phyloP scores from a whole-genome alignment of 2,329 filamentous ascomycete species.

The Botrytis deweyae region DNA sequence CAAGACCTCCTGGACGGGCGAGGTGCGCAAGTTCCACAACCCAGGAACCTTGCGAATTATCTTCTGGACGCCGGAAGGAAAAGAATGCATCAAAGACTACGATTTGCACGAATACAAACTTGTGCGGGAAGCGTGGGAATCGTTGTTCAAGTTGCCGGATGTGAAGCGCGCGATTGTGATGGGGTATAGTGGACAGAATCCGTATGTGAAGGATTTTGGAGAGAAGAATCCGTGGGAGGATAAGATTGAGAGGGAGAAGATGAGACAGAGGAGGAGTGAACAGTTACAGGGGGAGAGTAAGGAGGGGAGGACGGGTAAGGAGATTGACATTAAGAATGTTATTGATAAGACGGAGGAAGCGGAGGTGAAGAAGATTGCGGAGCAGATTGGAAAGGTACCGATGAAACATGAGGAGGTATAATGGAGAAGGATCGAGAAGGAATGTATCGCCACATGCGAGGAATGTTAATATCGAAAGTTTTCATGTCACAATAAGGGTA shows the following conservation, averaged over 20 bases:
- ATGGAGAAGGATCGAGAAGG: neutral
- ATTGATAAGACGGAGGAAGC: conserved; percentile 16
- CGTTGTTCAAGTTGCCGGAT: conserved; percentile 30
- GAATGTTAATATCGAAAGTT: neutral
- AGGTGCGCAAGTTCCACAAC: conserved; percentile 31
- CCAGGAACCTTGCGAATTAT: conserved; percentile 32
- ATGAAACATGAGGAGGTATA: conserved; percentile 18
- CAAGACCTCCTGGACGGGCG: conserved; percentile 33
- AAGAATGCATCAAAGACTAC: conserved; percentile 33
- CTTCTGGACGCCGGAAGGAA: conserved; percentile 33
- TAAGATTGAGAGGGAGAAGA: conserved; percentile 26
- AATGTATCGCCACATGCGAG: neutral
- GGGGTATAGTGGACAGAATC: conserved; percentile 35
- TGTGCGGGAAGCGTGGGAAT: conserved; percentile 32
- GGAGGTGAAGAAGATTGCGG: conserved; percentile 18
- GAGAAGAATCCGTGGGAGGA: conserved; percentile 30
- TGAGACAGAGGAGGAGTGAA: conserved; percentile 5
- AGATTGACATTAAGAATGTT: neutral
- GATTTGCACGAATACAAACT: conserved; percentile 32
- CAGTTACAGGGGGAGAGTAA: conserved; percentile 12
- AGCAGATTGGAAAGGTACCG: conserved; percentile 16
- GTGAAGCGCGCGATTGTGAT: conserved; percentile 31
- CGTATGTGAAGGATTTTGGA: conserved; percentile 28
- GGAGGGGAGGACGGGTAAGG: conserved; percentile 11
- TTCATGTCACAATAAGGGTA: conserved; percentile 1